These are phyloP conservation scores for Helicostylum pulchrum DNA, from an alignment of 192 early-diverging fungal genomes.

Conservation along the genomic window DNA sequence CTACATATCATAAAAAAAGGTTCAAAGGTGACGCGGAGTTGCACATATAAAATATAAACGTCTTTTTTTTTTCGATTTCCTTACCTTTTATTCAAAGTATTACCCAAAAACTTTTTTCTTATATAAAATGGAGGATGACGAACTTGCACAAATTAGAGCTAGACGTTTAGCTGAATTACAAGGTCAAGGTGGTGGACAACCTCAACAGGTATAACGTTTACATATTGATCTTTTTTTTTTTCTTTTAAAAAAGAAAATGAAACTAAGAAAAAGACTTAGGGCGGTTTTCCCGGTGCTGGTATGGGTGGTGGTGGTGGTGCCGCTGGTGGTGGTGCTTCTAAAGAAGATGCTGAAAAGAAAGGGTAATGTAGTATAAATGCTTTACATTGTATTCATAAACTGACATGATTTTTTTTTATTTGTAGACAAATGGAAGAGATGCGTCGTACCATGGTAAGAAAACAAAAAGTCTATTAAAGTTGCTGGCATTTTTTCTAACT, in stretches of 20 bases:
- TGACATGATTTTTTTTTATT: constrained; percentile 3
- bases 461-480: background rate
- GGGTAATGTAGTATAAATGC: constrained; percentile 36
- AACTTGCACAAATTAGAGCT: constrained; percentile 73
- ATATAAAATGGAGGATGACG: constrained; percentile 68
- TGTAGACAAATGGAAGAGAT: constrained; percentile 82
- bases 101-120: constrained; percentile 5
- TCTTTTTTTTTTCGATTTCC: too few species aligned
- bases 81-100: too few species aligned
- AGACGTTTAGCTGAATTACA: constrained; percentile 62
- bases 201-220: constrained; percentile 26
- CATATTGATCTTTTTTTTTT: constrained; percentile 6
- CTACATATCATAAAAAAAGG: too few species aligned
- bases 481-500: background rate
- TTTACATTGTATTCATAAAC: constrained; percentile 8
- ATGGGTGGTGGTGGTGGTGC: constrained; percentile 33
- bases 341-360: constrained; percentile 71
- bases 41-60: too few species aligned
- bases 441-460: constrained; percentile 68
- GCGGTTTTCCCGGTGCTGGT: constrained; percentile 43
- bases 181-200: constrained; percentile 32
- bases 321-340: constrained; percentile 39
- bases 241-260: constrained; percentile 10
- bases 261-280: background rate
- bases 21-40: too few species aligned